A percentile compares a stretch with the other conserved stretches of the same genome.
phyloP scores from a whole-genome alignment of 306 rosid genomes.

The Cucumis hystrix region DNA sequence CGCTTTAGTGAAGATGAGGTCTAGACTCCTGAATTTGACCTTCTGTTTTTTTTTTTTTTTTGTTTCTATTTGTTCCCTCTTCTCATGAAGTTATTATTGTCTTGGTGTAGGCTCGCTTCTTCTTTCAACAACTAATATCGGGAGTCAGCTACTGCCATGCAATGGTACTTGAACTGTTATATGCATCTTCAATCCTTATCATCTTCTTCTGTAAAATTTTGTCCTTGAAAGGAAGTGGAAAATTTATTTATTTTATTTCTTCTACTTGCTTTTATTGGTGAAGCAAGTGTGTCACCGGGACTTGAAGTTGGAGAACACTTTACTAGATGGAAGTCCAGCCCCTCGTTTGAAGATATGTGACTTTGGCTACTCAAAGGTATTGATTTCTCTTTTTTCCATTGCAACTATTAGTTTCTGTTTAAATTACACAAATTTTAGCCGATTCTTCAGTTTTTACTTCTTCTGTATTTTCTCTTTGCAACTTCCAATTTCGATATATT shows the following conservation, averaged over 20 bases:
- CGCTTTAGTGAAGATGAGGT: constrained; percentile 92
- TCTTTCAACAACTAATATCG: constrained; percentile 92
- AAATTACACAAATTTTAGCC: neutral
- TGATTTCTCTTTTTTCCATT: neutral
- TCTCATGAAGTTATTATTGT: neutral
- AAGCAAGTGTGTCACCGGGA: constrained; percentile 98
- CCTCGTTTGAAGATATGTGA: constrained; percentile 88
- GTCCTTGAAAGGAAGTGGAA: neutral
- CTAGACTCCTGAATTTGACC: neutral
- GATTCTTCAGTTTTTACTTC: neutral
- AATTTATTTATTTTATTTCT: neutral
- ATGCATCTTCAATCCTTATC: neutral
- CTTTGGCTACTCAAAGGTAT: constrained; percentile 93
- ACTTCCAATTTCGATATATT: neutral
- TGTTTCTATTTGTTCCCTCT: neutral
- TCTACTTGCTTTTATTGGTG: constrained; percentile 19
- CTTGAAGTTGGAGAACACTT: constrained; percentile 85
- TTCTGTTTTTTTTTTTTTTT: neutral
- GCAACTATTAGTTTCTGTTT: neutral
- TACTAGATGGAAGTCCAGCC: constrained; percentile 84
- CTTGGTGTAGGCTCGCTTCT: constrained; percentile 79
- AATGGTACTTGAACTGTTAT: constrained; percentile 44
- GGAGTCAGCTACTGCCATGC: constrained; percentile 93
- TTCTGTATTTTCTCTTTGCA: neutral
- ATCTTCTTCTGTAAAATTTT: neutral